Evolutionary conservation across 2,329 filamentous ascomycete species (phyloP).

Genomic region (Diaporthe amygdali): DNA sequence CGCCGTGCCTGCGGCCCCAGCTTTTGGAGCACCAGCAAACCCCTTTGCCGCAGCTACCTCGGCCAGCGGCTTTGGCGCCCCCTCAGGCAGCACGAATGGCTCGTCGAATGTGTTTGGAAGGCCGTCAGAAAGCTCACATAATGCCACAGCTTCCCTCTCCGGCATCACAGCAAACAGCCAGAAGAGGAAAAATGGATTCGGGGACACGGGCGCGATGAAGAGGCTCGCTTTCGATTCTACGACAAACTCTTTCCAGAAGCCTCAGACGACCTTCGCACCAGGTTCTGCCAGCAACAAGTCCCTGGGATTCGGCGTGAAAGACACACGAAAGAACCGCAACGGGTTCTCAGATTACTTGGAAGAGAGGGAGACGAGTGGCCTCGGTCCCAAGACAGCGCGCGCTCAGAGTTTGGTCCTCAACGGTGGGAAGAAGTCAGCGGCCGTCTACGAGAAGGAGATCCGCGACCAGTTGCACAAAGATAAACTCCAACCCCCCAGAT

Average conservation of each 20-base stretch:
- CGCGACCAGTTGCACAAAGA: slow-evolving; percentile 59
- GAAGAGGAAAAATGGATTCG: slow-evolving; percentile 25
- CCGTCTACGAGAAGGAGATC: slow-evolving; percentile 54
- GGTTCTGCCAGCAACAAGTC: neutral
- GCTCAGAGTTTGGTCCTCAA: neutral
- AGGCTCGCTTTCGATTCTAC: slow-evolving; percentile 6
- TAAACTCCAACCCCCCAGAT: slow-evolving; percentile 57
- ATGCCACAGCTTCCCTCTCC: neutral
- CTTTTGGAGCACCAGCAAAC: slow-evolving; percentile 7
- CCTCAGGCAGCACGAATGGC: neutral
- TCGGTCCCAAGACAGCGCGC: slow-evolving; percentile 9
- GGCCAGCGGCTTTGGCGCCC: slow-evolving; percentile 12
- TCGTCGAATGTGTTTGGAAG: slow-evolving; percentile 4
- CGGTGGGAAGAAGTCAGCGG: slow-evolving; percentile 26
- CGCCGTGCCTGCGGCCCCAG: neutral
- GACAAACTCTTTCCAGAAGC: slow-evolving; percentile 14
- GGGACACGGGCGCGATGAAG: slow-evolving; percentile 12
- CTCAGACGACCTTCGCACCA: neutral
- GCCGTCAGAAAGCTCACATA: neutral
- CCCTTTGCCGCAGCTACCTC: slow-evolving; percentile 18
- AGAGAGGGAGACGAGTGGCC: slow-evolving; percentile 4
- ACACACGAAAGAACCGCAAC: slow-evolving; percentile 18
- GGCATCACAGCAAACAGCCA: slow-evolving; percentile 1
- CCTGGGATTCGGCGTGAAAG: slow-evolving; percentile 16
- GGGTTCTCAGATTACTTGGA: slow-evolving; percentile 20